Conservation (phyloP, 306 rosid genomes). For the Heteromeles arbutifolia region DNA sequence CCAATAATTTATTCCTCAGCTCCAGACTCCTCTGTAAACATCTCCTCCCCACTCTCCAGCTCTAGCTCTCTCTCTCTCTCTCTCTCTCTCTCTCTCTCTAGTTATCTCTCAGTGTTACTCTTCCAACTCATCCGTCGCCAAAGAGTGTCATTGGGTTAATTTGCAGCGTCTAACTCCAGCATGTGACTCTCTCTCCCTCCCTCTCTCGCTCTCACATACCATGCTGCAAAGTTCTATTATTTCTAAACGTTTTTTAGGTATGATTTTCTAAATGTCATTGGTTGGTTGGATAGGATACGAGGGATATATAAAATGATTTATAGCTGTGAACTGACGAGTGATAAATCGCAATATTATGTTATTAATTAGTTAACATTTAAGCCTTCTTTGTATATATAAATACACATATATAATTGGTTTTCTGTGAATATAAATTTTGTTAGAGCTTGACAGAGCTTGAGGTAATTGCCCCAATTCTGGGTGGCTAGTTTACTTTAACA, state of each 20-base stretch:
- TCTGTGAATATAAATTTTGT: background rate
- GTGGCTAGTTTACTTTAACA: background rate
- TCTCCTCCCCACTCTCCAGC: background rate
- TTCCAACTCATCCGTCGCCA: background rate
- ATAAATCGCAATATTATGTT: background rate
- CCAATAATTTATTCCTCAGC: background rate
- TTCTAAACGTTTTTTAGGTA: no score
- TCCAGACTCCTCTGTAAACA: background rate
- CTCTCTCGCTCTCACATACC: no score
- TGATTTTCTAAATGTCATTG: background rate
- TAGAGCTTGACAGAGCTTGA: background rate
- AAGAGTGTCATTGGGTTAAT: background rate
- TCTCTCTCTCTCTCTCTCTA: no score
- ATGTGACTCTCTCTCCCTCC: no score
- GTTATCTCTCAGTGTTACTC: background rate
- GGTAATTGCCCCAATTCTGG: background rate
- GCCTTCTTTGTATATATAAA: background rate
- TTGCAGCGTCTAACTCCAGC: background rate
- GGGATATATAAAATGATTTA: background rate
- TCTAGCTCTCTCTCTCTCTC: no score
- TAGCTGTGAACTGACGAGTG: background rate
- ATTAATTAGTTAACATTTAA: background rate
- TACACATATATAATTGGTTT: no score
- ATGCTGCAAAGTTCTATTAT: no score
- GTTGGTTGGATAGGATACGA: background rate